These are phyloP conservation scores for Lactarius vividus DNA, from an alignment of 768 basidiomycete species.

Conservation along the genomic window DNA sequence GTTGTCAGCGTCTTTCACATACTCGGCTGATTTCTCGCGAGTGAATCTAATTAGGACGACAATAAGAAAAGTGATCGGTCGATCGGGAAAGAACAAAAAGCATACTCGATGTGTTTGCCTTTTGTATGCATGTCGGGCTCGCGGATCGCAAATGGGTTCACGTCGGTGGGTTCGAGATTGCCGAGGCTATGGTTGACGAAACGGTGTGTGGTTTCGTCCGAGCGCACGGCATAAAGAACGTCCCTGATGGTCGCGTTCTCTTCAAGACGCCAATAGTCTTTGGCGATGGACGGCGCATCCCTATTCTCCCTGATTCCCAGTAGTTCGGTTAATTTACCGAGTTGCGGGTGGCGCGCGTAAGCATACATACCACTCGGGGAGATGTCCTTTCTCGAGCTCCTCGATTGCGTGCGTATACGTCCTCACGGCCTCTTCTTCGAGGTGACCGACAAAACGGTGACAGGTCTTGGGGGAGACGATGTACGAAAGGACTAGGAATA, in stretches of 20 bases:
- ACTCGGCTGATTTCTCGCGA: slow-evolving; percentile 19
- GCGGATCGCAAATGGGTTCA: slow-evolving; percentile 85
- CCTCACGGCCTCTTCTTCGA: slow-evolving; percentile 93
- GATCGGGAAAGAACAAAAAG: not conserved
- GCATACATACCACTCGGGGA: slow-evolving; percentile 69
- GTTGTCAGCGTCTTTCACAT: slow-evolving; percentile 19
- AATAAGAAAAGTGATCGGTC: slow-evolving; percentile 15
- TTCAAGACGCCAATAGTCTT: slow-evolving; percentile 89
- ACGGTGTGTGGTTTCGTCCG: slow-evolving; percentile 89
- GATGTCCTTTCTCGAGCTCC: slow-evolving; percentile 76
- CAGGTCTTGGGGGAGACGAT: slow-evolving; percentile 69
- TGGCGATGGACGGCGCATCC: slow-evolving; percentile 84
- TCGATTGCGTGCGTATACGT: slow-evolving; percentile 87
- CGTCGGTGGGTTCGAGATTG: slow-evolving; percentile 74
- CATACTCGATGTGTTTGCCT: slow-evolving; percentile 68
- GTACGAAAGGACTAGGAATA: slow-evolving; percentile 64
- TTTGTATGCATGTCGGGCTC: slow-evolving; percentile 87
- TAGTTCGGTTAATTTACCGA: not conserved
- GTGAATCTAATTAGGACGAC: slow-evolving; percentile 14
- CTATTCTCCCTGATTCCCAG: slow-evolving; percentile 51
- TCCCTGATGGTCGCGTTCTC: slow-evolving; percentile 78
- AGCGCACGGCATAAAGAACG: slow-evolving; percentile 87
- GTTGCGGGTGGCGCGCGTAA: not conserved
- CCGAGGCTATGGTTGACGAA: slow-evolving; percentile 97
- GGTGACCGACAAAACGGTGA: slow-evolving; percentile 88